These are phyloP conservation scores for Euclidium syriacum DNA, from an alignment of 345 rosid genomes.

Conservation along the genomic window DNA sequence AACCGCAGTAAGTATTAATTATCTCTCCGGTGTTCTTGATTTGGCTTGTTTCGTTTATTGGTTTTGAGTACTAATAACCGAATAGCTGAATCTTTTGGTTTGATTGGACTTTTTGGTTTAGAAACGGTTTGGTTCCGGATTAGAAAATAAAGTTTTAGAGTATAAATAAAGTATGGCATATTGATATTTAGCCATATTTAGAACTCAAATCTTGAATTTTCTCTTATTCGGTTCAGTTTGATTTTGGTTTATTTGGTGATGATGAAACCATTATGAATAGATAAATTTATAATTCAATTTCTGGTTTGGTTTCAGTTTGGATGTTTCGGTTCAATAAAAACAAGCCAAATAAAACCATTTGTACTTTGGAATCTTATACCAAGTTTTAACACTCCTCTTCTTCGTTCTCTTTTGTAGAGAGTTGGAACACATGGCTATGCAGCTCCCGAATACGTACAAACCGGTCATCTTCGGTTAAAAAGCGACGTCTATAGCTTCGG, in stretches of 20 bases:
- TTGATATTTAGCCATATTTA: no score
- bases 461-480: slow-evolving; percentile 68
- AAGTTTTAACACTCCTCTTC: background rate
- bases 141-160: no score
- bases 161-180: no score
- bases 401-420: slow-evolving; percentile 36
- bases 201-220: no score
- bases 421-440: slow-evolving; percentile 92
- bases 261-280: no score
- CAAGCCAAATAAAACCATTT: no score
- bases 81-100: background rate
- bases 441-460: slow-evolving; percentile 82
- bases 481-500: slow-evolving; percentile 95
- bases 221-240: no score
- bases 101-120: no score
- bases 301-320: background rate
- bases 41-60: background rate
- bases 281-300: no score
- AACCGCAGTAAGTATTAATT: slow-evolving; percentile 59
- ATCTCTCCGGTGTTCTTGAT: background rate
- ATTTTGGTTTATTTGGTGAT: no score
- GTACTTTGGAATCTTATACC: background rate
- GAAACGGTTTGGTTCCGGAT: no score
- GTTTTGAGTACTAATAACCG: background rate
- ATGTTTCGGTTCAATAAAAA: no score